Conservation (phyloP, 768 basidiomycete genomes). For the Suillus variegatus region DNA sequence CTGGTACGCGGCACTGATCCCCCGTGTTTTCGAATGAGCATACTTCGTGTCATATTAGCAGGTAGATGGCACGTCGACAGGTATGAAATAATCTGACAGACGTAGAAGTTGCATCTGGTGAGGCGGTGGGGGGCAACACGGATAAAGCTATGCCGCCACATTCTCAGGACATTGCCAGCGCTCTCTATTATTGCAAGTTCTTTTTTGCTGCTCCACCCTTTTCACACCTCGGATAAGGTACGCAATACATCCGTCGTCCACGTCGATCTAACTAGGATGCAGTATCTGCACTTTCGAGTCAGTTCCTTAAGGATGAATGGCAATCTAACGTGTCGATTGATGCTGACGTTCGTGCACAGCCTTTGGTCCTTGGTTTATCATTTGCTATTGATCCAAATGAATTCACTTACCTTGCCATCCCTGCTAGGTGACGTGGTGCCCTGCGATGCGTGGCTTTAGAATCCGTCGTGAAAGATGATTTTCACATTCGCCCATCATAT, state of each 20-base stretch:
- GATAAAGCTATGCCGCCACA: not conserved
- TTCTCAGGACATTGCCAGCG: not conserved
- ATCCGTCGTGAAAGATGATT: not conserved
- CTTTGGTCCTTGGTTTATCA: slow-evolving; percentile 1
- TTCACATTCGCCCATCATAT: not conserved
- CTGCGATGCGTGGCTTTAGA: not conserved
- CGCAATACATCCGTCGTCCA: not conserved
- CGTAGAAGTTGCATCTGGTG: slow-evolving; percentile 14
- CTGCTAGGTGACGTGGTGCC: not conserved
- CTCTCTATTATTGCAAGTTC: slow-evolving; percentile 4
- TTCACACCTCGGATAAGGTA: not conserved
- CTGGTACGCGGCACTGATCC: not conserved
- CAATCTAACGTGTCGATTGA: slow-evolving; percentile 11
- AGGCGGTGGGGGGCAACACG: not conserved
- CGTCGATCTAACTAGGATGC: not conserved
- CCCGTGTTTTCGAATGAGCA: too few relatives aligned
- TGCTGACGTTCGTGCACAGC: not conserved
- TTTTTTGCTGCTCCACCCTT: too few relatives aligned
- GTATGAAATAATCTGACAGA: not conserved
- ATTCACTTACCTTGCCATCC: not conserved
- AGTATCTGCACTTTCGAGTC: not conserved
- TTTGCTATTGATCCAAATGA: not conserved
- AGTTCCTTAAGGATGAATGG: not conserved
- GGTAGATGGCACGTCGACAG: slow-evolving; percentile 22
- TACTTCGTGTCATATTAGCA: slow-evolving; percentile 26